These are phyloP conservation scores for Rosa persica DNA, from an alignment of 306 rosid species.

Conservation along the genomic window DNA sequence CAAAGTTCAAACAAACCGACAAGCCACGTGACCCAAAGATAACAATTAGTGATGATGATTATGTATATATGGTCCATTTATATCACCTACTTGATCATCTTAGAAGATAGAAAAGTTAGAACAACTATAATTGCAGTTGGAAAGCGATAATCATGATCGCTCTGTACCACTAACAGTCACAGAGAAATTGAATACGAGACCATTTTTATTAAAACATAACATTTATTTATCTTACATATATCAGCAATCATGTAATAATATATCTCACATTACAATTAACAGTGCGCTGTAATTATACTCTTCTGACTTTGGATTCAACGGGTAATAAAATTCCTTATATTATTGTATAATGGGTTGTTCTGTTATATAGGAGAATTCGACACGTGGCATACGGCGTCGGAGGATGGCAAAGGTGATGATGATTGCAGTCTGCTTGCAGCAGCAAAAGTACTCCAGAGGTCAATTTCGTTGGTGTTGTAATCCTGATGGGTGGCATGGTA, in stretches of 20 bases:
- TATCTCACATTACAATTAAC: conserved; percentile 8
- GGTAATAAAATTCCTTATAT: conserved; percentile 6
- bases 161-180: conserved; percentile 14
- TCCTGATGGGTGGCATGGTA: conserved; percentile 28
- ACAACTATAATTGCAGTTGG: conserved; percentile 35
- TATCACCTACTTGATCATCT: conserved; percentile 44
- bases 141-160: conserved; percentile 17
- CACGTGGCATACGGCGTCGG: conserved; percentile 66
- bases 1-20: conserved; percentile 50
- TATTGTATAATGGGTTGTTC: conserved; percentile 6
- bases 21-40: conserved; percentile 59
- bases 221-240: conserved; percentile 19
- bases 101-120: conserved; percentile 30
- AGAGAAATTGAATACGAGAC: conserved; percentile 40
- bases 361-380: conserved; percentile 42
- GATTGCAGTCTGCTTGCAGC: conserved; percentile 36
- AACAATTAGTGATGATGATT: not conserved
- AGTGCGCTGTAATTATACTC: conserved; percentile 23
- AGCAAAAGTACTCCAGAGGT: conserved; percentile 62
- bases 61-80: conserved; percentile 13
- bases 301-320: conserved; percentile 20
- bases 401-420: conserved; percentile 46
- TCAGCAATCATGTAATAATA: not conserved
- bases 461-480: conserved; percentile 51
- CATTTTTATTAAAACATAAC: conserved; percentile 52